phyloP scores from a whole-genome alignment of 2,329 filamentous ascomycete genomes.

The Cadophora malorum region DNA sequence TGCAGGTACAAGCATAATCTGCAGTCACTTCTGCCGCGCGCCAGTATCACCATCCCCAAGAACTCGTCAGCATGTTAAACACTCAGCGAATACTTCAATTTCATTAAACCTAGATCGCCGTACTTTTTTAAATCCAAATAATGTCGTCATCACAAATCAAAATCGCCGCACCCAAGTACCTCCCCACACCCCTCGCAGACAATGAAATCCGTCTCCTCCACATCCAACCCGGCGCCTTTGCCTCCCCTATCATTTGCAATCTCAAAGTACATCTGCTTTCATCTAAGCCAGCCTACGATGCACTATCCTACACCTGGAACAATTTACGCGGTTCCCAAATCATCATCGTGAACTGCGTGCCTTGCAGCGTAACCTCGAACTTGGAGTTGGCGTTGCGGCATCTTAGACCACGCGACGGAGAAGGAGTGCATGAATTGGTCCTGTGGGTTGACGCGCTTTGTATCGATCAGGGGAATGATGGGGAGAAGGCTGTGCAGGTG shows the following conservation, averaged over 20 bases:
- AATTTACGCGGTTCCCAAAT: not conserved
- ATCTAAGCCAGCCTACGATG: not conserved
- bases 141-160: not conserved
- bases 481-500: conserved; percentile 2
- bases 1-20: not conserved
- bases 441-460: conserved; percentile 15
- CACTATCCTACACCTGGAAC: not conserved
- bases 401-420: not conserved
- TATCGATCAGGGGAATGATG: conserved; percentile 12
- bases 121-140: not conserved
- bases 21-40: not conserved
- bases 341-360: not conserved
- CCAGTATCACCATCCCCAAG: not conserved
- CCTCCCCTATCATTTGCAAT: not conserved
- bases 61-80: not conserved
- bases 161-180: not conserved
- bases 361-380: not conserved
- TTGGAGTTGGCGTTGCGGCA: not conserved
- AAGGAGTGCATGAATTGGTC: not conserved
- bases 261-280: not conserved
- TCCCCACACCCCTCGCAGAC: not conserved
- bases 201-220: not conserved
- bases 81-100: too few species aligned
- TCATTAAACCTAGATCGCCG: too few species aligned
- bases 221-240: not conserved